Evolutionary conservation across 2,329 filamentous ascomycete genomes (phyloP).

Genomic region (Penicillium carneum): DNA sequence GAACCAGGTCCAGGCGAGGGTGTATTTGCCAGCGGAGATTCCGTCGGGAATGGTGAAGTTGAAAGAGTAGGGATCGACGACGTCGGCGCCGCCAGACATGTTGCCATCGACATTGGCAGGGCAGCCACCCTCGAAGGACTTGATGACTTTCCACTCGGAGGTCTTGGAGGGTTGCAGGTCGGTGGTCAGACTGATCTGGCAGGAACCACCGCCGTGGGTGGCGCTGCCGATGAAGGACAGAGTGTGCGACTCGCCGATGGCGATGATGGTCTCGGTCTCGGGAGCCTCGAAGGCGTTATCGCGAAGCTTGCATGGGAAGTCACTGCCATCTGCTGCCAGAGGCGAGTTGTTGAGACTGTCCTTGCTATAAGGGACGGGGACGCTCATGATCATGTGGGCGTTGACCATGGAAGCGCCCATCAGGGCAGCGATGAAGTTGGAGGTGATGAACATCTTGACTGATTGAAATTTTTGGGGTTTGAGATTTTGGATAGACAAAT

Average conservation of each 20-base stretch:
- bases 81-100: conserved; percentile 57
- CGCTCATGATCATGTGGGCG: conserved; percentile 78
- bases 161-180: conserved; percentile 72
- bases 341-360: conserved; percentile 68
- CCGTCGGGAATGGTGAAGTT: conserved; percentile 74
- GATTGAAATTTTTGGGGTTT: conserved; percentile 18
- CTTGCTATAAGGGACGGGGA: conserved; percentile 69
- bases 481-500: conserved; percentile 31
- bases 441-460: conserved; percentile 43
- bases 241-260: conserved; percentile 66
- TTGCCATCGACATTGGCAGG: conserved; percentile 70
- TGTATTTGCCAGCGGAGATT: conserved; percentile 77
- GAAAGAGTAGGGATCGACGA: conserved; percentile 64
- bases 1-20: conserved; percentile 92
- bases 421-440: conserved; percentile 48
- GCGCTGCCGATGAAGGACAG: conserved; percentile 75
- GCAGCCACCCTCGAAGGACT: conserved; percentile 86
- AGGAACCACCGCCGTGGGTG: conserved; percentile 88
- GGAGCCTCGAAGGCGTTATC: conserved; percentile 52
- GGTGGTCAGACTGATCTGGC: conserved; percentile 85
- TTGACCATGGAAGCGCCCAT: conserved; percentile 64
- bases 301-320: conserved; percentile 84
- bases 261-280: conserved; percentile 64
- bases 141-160: conserved; percentile 85
- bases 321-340: conserved; percentile 62